These are phyloP conservation scores for Syncephalastrum monosporum DNA, from an alignment of 371 early-diverging fungal species.

Conservation along the genomic window DNA sequence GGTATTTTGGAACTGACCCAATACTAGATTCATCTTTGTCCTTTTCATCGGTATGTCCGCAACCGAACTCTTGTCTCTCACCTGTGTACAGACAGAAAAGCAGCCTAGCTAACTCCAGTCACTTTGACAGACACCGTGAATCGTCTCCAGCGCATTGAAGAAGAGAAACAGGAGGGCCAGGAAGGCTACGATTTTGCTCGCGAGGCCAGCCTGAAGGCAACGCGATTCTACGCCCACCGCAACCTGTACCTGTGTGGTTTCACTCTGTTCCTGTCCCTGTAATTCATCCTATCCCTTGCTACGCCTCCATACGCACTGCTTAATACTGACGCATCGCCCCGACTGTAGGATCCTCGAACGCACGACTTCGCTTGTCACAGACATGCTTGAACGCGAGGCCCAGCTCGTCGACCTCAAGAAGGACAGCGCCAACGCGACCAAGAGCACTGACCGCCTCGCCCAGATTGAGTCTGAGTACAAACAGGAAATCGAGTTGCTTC, in stretches of 20 bases:
- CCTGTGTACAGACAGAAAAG: too few relatives aligned
- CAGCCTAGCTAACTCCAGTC: too few relatives aligned
- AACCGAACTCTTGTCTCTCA: not conserved
- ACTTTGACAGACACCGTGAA: conserved; percentile 61
- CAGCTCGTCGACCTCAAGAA: conserved; percentile 56
- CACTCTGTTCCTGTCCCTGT: conserved; percentile 83
- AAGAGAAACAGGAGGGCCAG: conserved; percentile 33
- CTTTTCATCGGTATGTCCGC: conserved; percentile 57
- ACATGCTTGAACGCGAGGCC: conserved; percentile 69
- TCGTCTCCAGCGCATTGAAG: conserved; percentile 60
- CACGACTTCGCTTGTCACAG: conserved; percentile 67
- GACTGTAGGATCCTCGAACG: conserved; percentile 66
- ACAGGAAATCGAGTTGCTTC: conserved; percentile 27
- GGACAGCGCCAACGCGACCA: conserved; percentile 29
- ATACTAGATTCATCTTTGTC: conserved; percentile 58
- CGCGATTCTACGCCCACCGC: conserved; percentile 87
- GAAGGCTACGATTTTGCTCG: conserved; percentile 35
- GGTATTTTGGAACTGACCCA: not conserved
- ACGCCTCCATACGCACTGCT: not conserved
- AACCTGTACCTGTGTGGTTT: conserved; percentile 89
- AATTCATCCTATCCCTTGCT: conserved; percentile 12
- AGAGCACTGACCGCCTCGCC: conserved; percentile 29
- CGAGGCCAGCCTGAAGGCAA: conserved; percentile 64
- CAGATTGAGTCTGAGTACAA: conserved; percentile 36
- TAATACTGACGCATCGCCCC: not conserved